Conservation (phyloP, 75 land plant species). For the Selaginella tamariscina region DNA sequence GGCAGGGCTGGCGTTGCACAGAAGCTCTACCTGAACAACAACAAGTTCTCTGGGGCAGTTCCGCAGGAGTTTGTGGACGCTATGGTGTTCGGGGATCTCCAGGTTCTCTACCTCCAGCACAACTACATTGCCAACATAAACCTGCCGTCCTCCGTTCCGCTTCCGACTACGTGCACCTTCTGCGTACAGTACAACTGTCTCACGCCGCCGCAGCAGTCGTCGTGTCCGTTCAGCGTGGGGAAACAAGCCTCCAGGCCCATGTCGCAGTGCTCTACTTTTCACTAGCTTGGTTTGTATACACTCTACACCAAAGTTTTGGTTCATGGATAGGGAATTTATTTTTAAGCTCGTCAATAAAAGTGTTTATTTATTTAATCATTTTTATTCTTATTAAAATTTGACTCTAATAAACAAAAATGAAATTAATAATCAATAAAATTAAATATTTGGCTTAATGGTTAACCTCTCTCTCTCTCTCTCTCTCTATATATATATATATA, state of each 20-base stretch:
- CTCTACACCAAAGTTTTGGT: too few relatives aligned
- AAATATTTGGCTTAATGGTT: too few relatives aligned
- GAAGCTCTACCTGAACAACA: constrained; percentile 65
- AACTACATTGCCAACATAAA: constrained; percentile 47
- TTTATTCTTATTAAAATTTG: too few relatives aligned
- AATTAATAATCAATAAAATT: too few relatives aligned
- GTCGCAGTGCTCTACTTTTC: constrained; percentile 30
- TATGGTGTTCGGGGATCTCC: constrained; percentile 36
- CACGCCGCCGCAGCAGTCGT: constrained; percentile 45
- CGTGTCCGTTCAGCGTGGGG: constrained; percentile 56
- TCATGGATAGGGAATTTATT: too few relatives aligned
- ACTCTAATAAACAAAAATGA: too few relatives aligned
- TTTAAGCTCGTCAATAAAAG: too few relatives aligned
- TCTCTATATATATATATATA: too few relatives aligned
- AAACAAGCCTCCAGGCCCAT: constrained; percentile 45
- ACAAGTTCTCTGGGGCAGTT: constrained; percentile 56
- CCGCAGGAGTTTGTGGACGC: constrained; percentile 45
- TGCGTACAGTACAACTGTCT: constrained; percentile 72
- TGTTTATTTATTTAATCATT: too few relatives aligned
- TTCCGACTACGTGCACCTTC: constrained; percentile 45
- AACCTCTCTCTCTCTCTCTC: too few relatives aligned
- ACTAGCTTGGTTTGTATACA: too few relatives aligned
- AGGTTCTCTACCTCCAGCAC: constrained; percentile 63
- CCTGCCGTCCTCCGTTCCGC: constrained; percentile 30
- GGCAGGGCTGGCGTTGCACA: constrained; percentile 36